phyloP scores from a whole-genome alignment of 2,329 filamentous ascomycete species.

The Alternaria sp. region DNA sequence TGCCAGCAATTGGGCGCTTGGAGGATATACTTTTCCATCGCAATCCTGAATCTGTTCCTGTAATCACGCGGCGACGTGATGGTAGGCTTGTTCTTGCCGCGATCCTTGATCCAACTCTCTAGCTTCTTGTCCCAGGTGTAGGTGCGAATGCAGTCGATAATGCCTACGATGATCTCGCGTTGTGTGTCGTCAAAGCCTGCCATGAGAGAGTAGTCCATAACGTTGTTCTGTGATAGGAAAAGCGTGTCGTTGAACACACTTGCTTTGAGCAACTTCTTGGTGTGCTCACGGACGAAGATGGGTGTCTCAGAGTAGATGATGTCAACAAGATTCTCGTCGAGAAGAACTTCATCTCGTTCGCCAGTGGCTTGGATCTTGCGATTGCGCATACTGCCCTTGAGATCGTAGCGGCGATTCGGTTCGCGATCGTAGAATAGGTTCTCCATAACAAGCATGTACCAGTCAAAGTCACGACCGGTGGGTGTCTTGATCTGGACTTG shows the following conservation, averaged over 20 bases:
- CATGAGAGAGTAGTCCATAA: slow-evolving; percentile 99
- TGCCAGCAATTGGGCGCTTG: slow-evolving; percentile 80
- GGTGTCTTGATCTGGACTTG: slow-evolving; percentile 98
- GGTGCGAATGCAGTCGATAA: slow-evolving; percentile 95
- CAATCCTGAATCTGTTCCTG: slow-evolving; percentile 92
- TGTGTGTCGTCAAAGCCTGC: slow-evolving; percentile 90
- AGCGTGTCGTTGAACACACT: slow-evolving; percentile 98
- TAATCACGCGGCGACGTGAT: slow-evolving; percentile 98
- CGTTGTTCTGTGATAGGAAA: slow-evolving; percentile 91
- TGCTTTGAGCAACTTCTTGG: slow-evolving; percentile 87
- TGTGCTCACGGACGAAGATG: slow-evolving; percentile 92
- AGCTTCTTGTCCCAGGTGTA: slow-evolving; percentile 99
- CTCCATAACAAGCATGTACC: slow-evolving; percentile 94
- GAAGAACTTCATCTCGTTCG: slow-evolving; percentile 91
- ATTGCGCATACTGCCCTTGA: slow-evolving; percentile 98
- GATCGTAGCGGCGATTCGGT: slow-evolving; percentile 80
- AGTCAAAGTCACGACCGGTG: slow-evolving; percentile 91
- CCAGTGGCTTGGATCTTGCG: slow-evolving; percentile 96
- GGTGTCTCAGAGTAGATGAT: slow-evolving; percentile 94
- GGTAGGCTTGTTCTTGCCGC: slow-evolving; percentile 85
- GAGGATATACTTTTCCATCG: slow-evolving; percentile 89
- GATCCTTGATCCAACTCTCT: slow-evolving; percentile 99
- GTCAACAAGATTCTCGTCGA: slow-evolving; percentile 99
- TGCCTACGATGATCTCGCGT: slow-evolving; percentile 93
- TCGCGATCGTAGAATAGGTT: slow-evolving; percentile 96